These are phyloP conservation scores for Cardamine occulta DNA, from an alignment of 345 rosid genomes.

Conservation along the genomic window DNA sequence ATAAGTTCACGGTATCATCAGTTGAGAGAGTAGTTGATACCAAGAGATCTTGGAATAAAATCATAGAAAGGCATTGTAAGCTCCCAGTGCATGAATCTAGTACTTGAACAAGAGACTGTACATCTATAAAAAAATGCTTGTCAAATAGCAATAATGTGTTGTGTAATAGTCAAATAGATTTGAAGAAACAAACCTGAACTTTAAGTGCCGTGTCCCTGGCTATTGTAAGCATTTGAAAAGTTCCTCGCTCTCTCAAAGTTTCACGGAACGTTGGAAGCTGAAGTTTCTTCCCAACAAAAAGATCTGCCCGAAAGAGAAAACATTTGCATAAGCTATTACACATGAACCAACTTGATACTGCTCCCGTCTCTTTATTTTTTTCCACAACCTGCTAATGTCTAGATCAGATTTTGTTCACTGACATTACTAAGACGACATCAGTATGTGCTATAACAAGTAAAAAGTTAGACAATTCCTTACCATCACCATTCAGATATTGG, in stretches of 20 bases:
- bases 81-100: slow-evolving; percentile 79
- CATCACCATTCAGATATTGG: slow-evolving; percentile 99
- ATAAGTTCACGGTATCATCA: slow-evolving; percentile 82
- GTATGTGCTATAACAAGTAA: slow-evolving; percentile 8
- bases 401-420: slow-evolving; percentile 17
- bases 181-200: slow-evolving; percentile 74
- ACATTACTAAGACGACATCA: slow-evolving; percentile 1
- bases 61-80: slow-evolving; percentile 63
- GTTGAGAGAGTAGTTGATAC: slow-evolving; percentile 93
- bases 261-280: slow-evolving; percentile 91
- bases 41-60: slow-evolving; percentile 86
- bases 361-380: slow-evolving; percentile 72
- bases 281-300: slow-evolving; percentile 79
- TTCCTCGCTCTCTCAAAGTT: slow-evolving; percentile 85
- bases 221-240: slow-evolving; percentile 86
- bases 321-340: slow-evolving; percentile 55
- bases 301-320: slow-evolving; percentile 92
- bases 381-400: slow-evolving; percentile 64
- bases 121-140: slow-evolving; percentile 19
- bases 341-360: slow-evolving; percentile 58
- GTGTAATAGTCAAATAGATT: background rate
- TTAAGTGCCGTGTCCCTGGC: slow-evolving; percentile 90
- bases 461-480: slow-evolving; percentile 40
- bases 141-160: slow-evolving; percentile 22
- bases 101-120: slow-evolving; percentile 82